These are phyloP conservation scores for Nicotiana tabacum DNA, from an alignment of 257 asterid species.

Conservation along the genomic window DNA sequence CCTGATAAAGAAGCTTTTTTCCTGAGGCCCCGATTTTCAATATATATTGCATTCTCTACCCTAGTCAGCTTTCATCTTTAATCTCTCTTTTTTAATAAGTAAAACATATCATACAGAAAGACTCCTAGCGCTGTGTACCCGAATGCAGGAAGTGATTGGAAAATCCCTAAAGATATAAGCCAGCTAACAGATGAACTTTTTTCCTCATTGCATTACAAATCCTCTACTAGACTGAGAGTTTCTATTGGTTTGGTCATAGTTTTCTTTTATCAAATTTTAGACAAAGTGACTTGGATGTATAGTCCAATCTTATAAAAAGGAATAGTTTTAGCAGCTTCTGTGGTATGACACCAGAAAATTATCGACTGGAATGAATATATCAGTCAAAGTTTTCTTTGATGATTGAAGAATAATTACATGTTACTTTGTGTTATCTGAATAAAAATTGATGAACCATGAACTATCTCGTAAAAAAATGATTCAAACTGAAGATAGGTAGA, in stretches of 20 bases:
- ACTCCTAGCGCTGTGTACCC: background rate
- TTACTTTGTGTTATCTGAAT: background rate
- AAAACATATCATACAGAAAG: background rate
- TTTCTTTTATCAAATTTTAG: background rate
- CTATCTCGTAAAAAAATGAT: background rate
- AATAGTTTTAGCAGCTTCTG: background rate
- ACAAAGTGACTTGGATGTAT: background rate
- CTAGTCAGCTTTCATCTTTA: background rate
- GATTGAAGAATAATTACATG: background rate
- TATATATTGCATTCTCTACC: background rate
- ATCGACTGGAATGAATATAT: background rate
- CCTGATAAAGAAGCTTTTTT: background rate
- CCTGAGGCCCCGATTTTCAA: background rate
- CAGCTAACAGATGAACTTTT: background rate
- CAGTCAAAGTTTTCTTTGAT: background rate
- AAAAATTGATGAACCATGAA: constrained; percentile 3
- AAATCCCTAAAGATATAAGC: background rate
- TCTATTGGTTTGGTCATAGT: background rate
- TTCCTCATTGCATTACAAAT: background rate
- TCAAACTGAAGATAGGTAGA: background rate
- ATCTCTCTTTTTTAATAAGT: background rate
- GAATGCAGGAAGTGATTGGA: background rate
- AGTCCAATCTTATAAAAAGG: background rate
- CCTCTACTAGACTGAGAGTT: background rate
- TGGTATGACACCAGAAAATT: background rate